Conservation (phyloP, 1,284 basidiomycete genomes). For the Wallemia mellicola region DNA sequence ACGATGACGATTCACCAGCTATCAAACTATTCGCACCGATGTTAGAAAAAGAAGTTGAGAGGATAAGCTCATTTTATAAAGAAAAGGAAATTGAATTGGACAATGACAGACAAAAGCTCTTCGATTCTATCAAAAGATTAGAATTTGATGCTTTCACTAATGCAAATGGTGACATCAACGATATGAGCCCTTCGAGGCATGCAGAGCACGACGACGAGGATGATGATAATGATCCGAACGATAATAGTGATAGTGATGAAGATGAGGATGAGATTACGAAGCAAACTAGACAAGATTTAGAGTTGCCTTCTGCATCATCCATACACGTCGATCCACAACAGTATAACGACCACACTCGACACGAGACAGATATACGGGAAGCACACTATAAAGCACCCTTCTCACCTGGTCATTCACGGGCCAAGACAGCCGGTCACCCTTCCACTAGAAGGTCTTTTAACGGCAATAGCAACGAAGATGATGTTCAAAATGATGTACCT, state of each 20-base stretch:
- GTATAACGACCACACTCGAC: background rate
- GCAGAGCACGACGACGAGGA: slow-evolving; percentile 18
- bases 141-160: slow-evolving; percentile 28
- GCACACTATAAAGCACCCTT: slow-evolving; percentile 6
- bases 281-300: background rate
- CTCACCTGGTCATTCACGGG: slow-evolving; percentile 6
- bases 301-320: background rate
- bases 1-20: slow-evolving; percentile 8
- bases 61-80: slow-evolving; percentile 55
- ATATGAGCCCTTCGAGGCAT: background rate
- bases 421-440: slow-evolving; percentile 4
- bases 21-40: slow-evolving; percentile 39
- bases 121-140: slow-evolving; percentile 30
- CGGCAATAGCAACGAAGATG: background rate
- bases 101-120: slow-evolving; percentile 26
- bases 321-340: background rate
- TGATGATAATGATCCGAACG: slow-evolving; percentile 30
- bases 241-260: slow-evolving; percentile 22
- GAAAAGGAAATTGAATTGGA: slow-evolving; percentile 40
- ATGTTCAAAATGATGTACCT: background rate
- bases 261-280: slow-evolving; percentile 27
- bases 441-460: background rate
- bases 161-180: no score
- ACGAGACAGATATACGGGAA: slow-evolving; percentile 5
- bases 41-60: slow-evolving; percentile 53